Evolutionary conservation across 352 stramenopile genomes (phyloP).

Genomic region (Thalassiosira hispida): DNA sequence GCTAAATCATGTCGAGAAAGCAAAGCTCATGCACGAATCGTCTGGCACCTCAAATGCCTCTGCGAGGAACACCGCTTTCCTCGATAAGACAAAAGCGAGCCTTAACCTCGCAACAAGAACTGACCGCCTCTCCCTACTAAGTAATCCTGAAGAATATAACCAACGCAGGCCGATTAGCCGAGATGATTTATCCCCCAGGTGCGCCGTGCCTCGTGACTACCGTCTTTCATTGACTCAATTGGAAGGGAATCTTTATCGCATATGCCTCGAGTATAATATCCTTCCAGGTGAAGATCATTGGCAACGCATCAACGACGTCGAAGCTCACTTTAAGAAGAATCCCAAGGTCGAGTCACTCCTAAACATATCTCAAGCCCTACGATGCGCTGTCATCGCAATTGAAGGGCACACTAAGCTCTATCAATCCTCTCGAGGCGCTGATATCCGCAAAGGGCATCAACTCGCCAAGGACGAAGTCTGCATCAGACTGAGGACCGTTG

Average conservation of each 20-base stretch:
- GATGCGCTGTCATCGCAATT: constrained; percentile 55
- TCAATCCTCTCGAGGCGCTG: constrained; percentile 29
- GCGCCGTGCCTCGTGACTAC: constrained; percentile 28
- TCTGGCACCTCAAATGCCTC: background rate
- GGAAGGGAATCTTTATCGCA: constrained; percentile 14
- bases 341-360: constrained; percentile 36
- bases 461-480: constrained; percentile 17
- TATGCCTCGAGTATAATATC: constrained; percentile 18
- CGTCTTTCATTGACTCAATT: constrained; percentile 16
- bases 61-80: constrained; percentile 14
- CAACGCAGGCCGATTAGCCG: background rate
- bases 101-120: constrained; percentile 18
- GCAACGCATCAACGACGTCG: constrained; percentile 12
- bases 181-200: constrained; percentile 29
- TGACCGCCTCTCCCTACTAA: constrained; percentile 38
- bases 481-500: constrained; percentile 17
- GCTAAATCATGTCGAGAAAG: constrained; percentile 43
- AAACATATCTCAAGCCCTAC: constrained; percentile 33
- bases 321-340: constrained; percentile 26
- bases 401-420: constrained; percentile 30
- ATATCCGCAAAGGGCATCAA: constrained; percentile 12
- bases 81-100: constrained; percentile 25
- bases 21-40: constrained; percentile 23
- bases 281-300: constrained; percentile 1
- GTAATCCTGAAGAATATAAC: constrained; percentile 29